Evolutionary conservation across 2,329 filamentous ascomycete genomes (phyloP).

Genomic region (Chaetoscypha palmicola): DNA sequence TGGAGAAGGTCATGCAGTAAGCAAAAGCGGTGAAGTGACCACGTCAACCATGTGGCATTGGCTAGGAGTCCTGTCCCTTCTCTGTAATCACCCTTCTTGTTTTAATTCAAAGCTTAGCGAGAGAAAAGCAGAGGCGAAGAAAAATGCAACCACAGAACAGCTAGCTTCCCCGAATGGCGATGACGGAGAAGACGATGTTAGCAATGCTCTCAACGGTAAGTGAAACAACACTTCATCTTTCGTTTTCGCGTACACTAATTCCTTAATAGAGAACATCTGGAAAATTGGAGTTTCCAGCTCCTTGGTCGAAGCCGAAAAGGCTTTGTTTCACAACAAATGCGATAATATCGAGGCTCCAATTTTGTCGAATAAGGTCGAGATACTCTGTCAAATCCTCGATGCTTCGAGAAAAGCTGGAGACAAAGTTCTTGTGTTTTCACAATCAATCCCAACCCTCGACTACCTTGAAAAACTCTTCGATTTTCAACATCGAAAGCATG

Average conservation of each 20-base stretch:
- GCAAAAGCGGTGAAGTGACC: constrained; percentile 31
- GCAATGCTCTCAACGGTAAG: no score
- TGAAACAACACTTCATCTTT: constrained; percentile 15
- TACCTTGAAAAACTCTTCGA: constrained; percentile 56
- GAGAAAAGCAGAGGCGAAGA: constrained; percentile 28
- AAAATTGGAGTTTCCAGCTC: constrained; percentile 25
- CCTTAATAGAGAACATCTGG: constrained; percentile 12
- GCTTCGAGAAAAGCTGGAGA: constrained; percentile 56
- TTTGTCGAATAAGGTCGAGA: constrained; percentile 60
- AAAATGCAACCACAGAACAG: constrained; percentile 2
- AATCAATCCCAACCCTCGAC: constrained; percentile 61
- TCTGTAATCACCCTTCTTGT: constrained; percentile 44
- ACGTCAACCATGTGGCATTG: constrained; percentile 46
- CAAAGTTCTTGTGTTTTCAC: constrained; percentile 75
- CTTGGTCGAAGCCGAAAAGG: constrained; percentile 30
- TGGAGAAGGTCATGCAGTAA: constrained; percentile 14
- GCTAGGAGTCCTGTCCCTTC: constrained; percentile 18
- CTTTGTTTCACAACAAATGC: constrained; percentile 31
- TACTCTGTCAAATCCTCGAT: constrained; percentile 64
- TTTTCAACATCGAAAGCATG: constrained; percentile 40
- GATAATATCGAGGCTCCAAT: constrained; percentile 35
- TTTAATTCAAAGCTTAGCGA: constrained; percentile 40
- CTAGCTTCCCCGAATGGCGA: neutral
- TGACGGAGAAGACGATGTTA: constrained; percentile 15
- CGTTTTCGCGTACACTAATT: neutral